These are phyloP conservation scores for Pseudotsuga menziesii DNA, from an alignment of 75 land plant genomes.

Conservation along the genomic window DNA sequence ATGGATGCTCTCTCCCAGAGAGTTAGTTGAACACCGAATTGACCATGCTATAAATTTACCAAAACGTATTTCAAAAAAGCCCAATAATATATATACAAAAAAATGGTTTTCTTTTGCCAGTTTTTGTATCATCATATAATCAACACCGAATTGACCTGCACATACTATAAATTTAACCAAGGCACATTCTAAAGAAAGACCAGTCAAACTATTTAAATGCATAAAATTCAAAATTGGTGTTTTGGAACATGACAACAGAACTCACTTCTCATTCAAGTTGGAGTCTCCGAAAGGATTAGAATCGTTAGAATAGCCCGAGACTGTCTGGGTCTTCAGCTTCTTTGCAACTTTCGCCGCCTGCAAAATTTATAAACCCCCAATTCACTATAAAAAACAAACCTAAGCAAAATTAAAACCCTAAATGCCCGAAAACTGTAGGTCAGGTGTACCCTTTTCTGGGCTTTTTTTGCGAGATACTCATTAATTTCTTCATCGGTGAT, in stretches of 20 bases:
- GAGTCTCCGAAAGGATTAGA: conserved; percentile 98
- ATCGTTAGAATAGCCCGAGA: conserved; percentile 95
- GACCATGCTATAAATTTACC: no score
- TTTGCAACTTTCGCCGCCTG: conserved; percentile 81
- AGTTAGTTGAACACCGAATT: no score
- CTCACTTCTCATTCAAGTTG: conserved; percentile 84
- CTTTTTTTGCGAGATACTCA: conserved; percentile 76
- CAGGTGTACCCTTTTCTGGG: conserved; percentile 67
- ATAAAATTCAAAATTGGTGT: no score
- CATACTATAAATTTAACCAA: no score
- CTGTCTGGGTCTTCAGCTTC: conserved; percentile 73
- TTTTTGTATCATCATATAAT: no score
- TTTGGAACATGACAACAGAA: neutral
- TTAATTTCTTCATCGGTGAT: conserved; percentile 67
- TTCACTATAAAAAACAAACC: neutral
- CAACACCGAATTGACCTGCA: no score
- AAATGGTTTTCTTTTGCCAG: no score
- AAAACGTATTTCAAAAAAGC: no score
- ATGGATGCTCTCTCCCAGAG: no score
- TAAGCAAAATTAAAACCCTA: conserved; percentile 4
- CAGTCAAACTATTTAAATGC: no score
- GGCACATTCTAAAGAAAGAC: no score
- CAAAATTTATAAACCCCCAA: neutral
- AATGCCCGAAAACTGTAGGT: neutral
- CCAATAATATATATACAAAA: no score